Percentiles rank a stretch among this genome's conserved stretches.
Conservation (phyloP, 1,284 basidiomycete genomes). For the Malassezia obtusa region DNA sequence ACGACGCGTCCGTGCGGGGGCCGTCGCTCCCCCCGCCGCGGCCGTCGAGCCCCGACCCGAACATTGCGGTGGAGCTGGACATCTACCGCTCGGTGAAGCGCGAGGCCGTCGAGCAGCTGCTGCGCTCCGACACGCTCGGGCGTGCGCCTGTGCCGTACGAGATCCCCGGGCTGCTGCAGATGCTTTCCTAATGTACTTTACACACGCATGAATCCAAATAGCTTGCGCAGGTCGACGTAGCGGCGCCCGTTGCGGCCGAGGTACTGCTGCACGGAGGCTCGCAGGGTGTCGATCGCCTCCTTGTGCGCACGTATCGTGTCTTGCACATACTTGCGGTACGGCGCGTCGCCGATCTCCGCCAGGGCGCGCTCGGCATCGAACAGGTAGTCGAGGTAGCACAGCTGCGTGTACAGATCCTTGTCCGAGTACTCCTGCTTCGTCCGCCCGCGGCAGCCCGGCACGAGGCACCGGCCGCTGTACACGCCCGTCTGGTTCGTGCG, state of each 20-base stretch:
- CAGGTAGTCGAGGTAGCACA: slow-evolving; percentile 37
- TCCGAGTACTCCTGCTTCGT: slow-evolving; percentile 28
- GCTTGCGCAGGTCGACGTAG: slow-evolving; percentile 35
- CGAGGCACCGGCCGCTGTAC: slow-evolving; percentile 58
- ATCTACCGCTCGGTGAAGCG: slow-evolving; percentile 19
- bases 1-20: too few species aligned
- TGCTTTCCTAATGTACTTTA: slow-evolving; percentile 6
- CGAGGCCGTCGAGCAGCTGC: slow-evolving; percentile 13
- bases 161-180: slow-evolving; percentile 7
- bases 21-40: not conserved
- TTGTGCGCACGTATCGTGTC: slow-evolving; percentile 22
- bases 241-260: slow-evolving; percentile 35
- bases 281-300: slow-evolving; percentile 18
- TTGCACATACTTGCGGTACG: slow-evolving; percentile 21
- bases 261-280: slow-evolving; percentile 28
- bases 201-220: slow-evolving; percentile 40
- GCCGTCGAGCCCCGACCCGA: not conserved
- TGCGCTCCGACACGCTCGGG: slow-evolving; percentile 12
- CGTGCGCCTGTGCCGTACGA: slow-evolving; percentile 4
- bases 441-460: slow-evolving; percentile 28
- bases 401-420: slow-evolving; percentile 43
- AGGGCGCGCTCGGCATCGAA: slow-evolving; percentile 22
- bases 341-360: slow-evolving; percentile 9
- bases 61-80: slow-evolving; percentile 14
- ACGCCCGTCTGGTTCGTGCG: slow-evolving; percentile 84